phyloP scores from a whole-genome alignment of 2,329 filamentous ascomycete species.

The Cladosporium halotolerans region DNA sequence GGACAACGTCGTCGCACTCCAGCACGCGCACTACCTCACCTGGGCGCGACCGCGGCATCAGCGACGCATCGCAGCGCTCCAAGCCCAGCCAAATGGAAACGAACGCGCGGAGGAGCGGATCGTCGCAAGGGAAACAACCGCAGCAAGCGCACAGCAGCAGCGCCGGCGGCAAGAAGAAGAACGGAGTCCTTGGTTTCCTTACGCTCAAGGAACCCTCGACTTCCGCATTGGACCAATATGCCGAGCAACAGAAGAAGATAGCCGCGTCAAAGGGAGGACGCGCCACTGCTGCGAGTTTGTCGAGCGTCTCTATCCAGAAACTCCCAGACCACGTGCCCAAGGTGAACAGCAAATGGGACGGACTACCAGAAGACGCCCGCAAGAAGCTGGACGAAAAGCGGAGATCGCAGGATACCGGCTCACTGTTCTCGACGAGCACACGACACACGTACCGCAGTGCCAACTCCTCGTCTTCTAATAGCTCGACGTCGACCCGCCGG shows the following conservation, averaged over 20 bases:
- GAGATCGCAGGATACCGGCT: background rate
- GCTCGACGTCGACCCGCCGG: constrained; percentile 4
- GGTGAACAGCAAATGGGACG: constrained; percentile 51
- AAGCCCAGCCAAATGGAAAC: constrained; percentile 4
- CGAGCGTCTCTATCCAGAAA: constrained; percentile 38
- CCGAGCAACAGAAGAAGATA: constrained; percentile 36
- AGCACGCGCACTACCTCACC: background rate
- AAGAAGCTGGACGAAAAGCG: constrained; percentile 3
- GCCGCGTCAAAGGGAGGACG: constrained; percentile 12
- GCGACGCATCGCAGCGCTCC: constrained; percentile 3
- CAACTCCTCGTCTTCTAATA: constrained; percentile 3
- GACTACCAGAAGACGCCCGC: constrained; percentile 37
- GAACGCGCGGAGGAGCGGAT: background rate
- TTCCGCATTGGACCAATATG: constrained; percentile 40
- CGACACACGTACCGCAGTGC: constrained; percentile 2
- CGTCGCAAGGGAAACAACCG: constrained; percentile 1
- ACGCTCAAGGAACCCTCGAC: constrained; percentile 46
- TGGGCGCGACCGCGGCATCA: constrained; percentile 2
- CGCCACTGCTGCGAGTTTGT: constrained; percentile 28
- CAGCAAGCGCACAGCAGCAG: constrained; percentile 7
- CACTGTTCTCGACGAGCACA: background rate
- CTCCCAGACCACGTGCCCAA: constrained; percentile 45
- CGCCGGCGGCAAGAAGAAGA: constrained; percentile 29
- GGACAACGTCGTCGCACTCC: background rate
- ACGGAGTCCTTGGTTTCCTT: constrained; percentile 40